phyloP scores from a whole-genome alignment of 495 filamentous ascomycete species.

The Geopyxis carbonaria region DNA sequence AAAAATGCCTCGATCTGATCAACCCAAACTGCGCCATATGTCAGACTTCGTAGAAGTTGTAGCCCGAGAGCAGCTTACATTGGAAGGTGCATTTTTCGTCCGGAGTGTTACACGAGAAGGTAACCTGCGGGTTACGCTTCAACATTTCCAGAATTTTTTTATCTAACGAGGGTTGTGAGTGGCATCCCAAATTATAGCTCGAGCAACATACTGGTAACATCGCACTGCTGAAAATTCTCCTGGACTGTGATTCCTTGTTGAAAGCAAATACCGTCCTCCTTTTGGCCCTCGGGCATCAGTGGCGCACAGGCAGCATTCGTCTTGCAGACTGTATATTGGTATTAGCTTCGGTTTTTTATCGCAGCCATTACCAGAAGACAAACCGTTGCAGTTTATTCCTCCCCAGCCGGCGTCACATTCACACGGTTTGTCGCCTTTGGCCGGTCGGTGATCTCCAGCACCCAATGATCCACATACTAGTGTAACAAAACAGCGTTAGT shows the following conservation, averaged over 20 bases:
- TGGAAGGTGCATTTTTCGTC: slow-evolving; percentile 63
- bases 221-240: slow-evolving; percentile 93
- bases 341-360: slow-evolving; percentile 58
- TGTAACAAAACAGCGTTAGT: slow-evolving; percentile 8
- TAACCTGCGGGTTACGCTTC: slow-evolving; percentile 75
- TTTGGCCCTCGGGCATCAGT: slow-evolving; percentile 57
- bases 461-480: slow-evolving; percentile 72
- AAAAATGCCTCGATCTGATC: slow-evolving; percentile 90
- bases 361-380: slow-evolving; percentile 29
- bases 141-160: slow-evolving; percentile 75
- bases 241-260: slow-evolving; percentile 77
- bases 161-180: slow-evolving; percentile 9
- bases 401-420: slow-evolving; percentile 87
- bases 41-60: too few relatives aligned
- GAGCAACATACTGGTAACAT: slow-evolving; percentile 59
- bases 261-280: slow-evolving; percentile 78
- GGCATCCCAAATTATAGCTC: not conserved
- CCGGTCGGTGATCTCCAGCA: slow-evolving; percentile 54
- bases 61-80: slow-evolving; percentile 37
- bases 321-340: slow-evolving; percentile 90
- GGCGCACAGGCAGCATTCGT: slow-evolving; percentile 65
- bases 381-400: slow-evolving; percentile 88
- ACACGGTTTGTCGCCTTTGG: slow-evolving; percentile 50
- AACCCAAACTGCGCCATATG: slow-evolving; percentile 57
- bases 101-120: slow-evolving; percentile 73